These are phyloP conservation scores for Penicillium atrosanguineum DNA, from an alignment of 495 filamentous ascomycete species.

Conservation along the genomic window DNA sequence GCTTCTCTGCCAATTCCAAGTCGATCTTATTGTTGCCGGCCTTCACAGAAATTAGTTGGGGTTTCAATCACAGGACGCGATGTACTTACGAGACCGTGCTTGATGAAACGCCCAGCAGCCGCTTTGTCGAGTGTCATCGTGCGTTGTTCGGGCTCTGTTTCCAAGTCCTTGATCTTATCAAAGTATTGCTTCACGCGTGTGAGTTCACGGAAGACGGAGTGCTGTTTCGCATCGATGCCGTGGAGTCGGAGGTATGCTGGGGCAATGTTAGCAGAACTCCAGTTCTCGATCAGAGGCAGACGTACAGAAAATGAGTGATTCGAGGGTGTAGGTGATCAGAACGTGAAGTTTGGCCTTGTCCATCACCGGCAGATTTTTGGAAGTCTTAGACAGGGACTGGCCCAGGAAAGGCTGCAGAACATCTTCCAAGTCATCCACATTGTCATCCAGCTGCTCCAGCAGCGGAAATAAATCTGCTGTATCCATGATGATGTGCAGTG, in stretches of 20 bases:
- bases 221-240: conserved; percentile 74
- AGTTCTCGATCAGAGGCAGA: background rate
- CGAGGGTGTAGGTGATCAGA: conserved; percentile 77
- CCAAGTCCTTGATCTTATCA: conserved; percentile 77
- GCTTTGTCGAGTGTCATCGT: conserved; percentile 70
- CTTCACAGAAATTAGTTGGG: conserved; percentile 28
- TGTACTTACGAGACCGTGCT: conserved; percentile 66
- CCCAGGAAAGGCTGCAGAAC: conserved; percentile 65
- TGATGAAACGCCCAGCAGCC: conserved; percentile 78
- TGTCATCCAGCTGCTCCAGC: conserved; percentile 69
- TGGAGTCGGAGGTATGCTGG: conserved; percentile 77
- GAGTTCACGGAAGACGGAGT: conserved; percentile 82
- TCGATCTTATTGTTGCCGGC: conserved; percentile 64
- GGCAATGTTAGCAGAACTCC: conserved; percentile 14
- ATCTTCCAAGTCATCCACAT: conserved; percentile 76
- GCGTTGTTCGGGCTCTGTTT: conserved; percentile 51
- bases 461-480: conserved; percentile 44
- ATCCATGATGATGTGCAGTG: conserved; percentile 36
- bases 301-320: conserved; percentile 89
- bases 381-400: conserved; percentile 58
- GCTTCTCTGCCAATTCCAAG: conserved; percentile 49
- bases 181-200: conserved; percentile 86
- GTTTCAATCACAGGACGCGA: background rate
- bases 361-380: conserved; percentile 79
- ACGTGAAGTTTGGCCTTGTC: conserved; percentile 94